Evolutionary conservation across 352 stramenopile genomes (phyloP), one percentile per base, ranked within the genome.

Genomic region (Plasmopara halstedii): DNA sequence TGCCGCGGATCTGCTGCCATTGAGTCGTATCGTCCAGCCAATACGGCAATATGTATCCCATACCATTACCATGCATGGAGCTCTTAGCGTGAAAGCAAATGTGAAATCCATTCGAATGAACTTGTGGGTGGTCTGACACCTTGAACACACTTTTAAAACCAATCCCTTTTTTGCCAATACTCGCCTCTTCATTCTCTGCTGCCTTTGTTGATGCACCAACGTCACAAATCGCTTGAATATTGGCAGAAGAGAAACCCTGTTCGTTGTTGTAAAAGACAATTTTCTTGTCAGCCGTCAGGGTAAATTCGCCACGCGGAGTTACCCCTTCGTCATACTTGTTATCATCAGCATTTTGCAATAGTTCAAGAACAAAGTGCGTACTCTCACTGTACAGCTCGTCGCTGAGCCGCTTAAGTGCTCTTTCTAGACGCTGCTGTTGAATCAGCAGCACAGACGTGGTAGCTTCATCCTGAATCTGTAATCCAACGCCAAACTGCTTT

Each of bases 121-220:
- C 78, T 27, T 95, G 68, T 0, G 84, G 84, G 1, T 56, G 50
- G 32, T 92, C 71, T 0, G 82, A 89, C 17, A 95, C 74, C 49
- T 89, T 88, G 61, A 95, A 95, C 3, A 95, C 84, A n/a, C 80
- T 93, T 58, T 95, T 95, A 47, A 95, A 95, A 18, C 82, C 84
- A 37, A 95, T 95, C 2, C 84, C 84, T 46, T 95, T 95, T 49
- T 90, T 89, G 22, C 84, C 82, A n/a, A 95, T 95, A 52, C 81
- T 91, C 6, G 45, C 62, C 13, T 54, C 54, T 14, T 54, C 62
- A 40, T 53, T 45, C 26, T 52, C 29, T 2, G 45, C 18, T 19
- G 66, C 57, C 42, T 94, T 94, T 0, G 84, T 94, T 19, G 84
- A 94, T 7, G 80, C 82, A 11, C 84, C 84, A 13, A 95, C 82